Evolutionary conservation across 2,329 filamentous ascomycete species (phyloP).

Genomic region (Penicillium sp.): DNA sequence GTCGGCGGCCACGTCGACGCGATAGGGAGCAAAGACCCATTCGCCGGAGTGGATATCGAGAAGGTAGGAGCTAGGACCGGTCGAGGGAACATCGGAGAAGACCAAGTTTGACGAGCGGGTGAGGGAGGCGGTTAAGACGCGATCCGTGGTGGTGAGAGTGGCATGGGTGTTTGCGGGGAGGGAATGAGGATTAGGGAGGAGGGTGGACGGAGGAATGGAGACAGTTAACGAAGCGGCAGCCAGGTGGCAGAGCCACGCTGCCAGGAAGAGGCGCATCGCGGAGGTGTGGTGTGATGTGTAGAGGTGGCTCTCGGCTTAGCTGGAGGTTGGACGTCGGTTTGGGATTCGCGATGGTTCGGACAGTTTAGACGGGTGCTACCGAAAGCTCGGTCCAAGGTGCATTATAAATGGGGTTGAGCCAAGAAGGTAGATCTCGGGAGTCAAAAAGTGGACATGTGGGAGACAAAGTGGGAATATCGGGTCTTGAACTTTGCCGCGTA

Average conservation of each 20-base stretch:
- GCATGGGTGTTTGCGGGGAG: slow-evolving; percentile 51
- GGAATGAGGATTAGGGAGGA: slow-evolving; percentile 44
- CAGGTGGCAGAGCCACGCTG: slow-evolving; percentile 18
- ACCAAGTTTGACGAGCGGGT: slow-evolving; percentile 68
- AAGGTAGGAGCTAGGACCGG: slow-evolving; percentile 62
- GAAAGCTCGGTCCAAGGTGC: neutral
- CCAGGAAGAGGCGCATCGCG: slow-evolving; percentile 18
- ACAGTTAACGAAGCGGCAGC: slow-evolving; percentile 34
- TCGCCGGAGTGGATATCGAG: slow-evolving; percentile 73
- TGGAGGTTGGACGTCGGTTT: neutral
- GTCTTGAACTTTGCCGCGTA: too few relatives aligned
- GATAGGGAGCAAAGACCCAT: slow-evolving; percentile 72
- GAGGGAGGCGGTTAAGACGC: slow-evolving; percentile 63
- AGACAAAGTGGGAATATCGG: neutral
- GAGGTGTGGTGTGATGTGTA: neutral
- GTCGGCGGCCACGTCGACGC: slow-evolving; percentile 63
- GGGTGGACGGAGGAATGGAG: slow-evolving; percentile 40
- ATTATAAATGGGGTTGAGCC: neutral
- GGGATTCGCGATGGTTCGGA: neutral
- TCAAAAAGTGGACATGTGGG: neutral
- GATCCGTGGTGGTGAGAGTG: slow-evolving; percentile 48
- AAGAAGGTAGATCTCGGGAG: neutral
- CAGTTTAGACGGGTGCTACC: neutral
- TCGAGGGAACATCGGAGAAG: slow-evolving; percentile 65
- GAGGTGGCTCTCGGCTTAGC: neutral